Evolutionary conservation across 148 eudicot genomes (phyloP).

Genomic region (Agrostemma githago): DNA sequence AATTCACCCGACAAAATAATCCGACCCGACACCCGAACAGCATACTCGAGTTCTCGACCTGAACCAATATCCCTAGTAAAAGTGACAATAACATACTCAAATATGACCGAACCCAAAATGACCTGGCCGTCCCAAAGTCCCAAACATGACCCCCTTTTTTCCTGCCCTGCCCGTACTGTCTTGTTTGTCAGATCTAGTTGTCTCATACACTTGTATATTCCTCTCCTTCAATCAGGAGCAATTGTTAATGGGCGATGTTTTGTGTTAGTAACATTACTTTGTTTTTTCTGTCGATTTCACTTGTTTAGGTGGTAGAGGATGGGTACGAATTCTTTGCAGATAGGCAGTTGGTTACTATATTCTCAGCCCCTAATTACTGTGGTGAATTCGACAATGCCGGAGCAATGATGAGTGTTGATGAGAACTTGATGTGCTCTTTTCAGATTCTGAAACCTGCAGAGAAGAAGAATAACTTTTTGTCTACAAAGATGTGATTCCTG

Average conservation of each 20-base stretch:
- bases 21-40: too few species aligned
- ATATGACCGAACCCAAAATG: too few species aligned
- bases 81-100: too few species aligned
- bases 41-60: too few species aligned
- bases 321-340: constrained; percentile 80
- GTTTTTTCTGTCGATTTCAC: constrained; percentile 7
- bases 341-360: constrained; percentile 69
- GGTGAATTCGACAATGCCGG: constrained; percentile 84
- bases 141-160: too few species aligned
- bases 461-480: constrained; percentile 39
- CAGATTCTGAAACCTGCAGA: constrained; percentile 75
- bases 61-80: too few species aligned
- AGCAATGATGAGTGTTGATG: constrained; percentile 75
- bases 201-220: neutral
- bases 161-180: too few species aligned
- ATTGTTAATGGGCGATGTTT: neutral
- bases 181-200: too few species aligned
- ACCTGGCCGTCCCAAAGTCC: too few species aligned
- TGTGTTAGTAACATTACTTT: neutral
- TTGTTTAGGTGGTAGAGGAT: constrained; percentile 67
- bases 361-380: constrained; percentile 73
- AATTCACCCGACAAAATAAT: too few species aligned
- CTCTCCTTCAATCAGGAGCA: neutral
- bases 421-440: constrained; percentile 68
- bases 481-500: constrained; percentile 27